Evolutionary conservation across 1,284 basidiomycete species (phyloP).

Genomic region (Flammula alnicola): DNA sequence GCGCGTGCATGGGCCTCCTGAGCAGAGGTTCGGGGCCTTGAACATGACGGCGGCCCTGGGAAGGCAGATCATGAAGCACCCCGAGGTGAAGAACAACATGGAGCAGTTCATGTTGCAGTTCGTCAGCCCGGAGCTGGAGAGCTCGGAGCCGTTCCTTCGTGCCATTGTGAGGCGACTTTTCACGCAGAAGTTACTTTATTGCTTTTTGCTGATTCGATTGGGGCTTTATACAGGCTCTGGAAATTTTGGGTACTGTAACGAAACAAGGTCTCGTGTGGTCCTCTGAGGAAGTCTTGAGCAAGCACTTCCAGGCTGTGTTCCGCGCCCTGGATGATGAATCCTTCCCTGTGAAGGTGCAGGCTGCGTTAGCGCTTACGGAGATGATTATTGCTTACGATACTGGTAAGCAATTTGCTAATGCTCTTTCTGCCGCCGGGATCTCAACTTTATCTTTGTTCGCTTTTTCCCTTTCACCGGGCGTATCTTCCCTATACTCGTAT

Average conservation of each 20-base stretch:
- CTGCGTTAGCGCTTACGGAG: conserved; percentile 81
- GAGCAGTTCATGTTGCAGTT: conserved; percentile 76
- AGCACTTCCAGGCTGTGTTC: conserved; percentile 66
- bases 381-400: conserved; percentile 71
- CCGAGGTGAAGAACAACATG: conserved; percentile 76
- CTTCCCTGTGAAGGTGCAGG: conserved; percentile 86
- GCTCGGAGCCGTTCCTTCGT: conserved; percentile 71
- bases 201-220: too few species aligned
- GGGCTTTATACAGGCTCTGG: conserved; percentile 68
- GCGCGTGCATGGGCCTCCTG: conserved; percentile 54
- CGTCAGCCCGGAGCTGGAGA: conserved; percentile 73
- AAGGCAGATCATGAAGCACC: conserved; percentile 80
- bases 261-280: conserved; percentile 72
- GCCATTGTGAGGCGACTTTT: conserved; percentile 61
- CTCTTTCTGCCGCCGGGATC: too few species aligned
- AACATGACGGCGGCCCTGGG: conserved; percentile 80
- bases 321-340: conserved; percentile 73
- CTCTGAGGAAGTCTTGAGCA: conserved; percentile 70
- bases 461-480: background rate
- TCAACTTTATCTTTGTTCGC: background rate
- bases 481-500: background rate
- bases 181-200: conserved; percentile 4
- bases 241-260: conserved; percentile 76
- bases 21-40: conserved; percentile 80
- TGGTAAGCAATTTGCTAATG: conserved; percentile 54